These are phyloP conservation scores for Senna siamea DNA, from an alignment of 306 rosid genomes.

Conservation along the genomic window DNA sequence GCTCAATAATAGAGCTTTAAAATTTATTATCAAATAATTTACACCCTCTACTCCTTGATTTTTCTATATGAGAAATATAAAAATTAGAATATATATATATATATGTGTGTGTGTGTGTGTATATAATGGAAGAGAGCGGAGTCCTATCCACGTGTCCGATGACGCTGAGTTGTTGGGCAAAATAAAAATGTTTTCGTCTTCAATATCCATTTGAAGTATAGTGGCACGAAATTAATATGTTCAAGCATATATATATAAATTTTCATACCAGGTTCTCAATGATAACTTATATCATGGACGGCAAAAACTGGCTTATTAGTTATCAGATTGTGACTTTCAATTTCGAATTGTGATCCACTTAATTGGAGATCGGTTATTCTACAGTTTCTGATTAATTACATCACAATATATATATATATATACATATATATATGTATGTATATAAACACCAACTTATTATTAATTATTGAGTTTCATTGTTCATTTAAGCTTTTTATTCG, in stretches of 20 bases:
- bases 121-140: neutral
- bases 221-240: neutral
- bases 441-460: too few relatives aligned
- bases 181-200: neutral
- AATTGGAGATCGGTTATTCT: neutral
- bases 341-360: neutral
- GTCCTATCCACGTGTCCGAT: neutral
- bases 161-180: neutral
- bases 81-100: neutral
- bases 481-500: neutral
- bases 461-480: too few relatives aligned
- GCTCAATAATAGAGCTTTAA: neutral
- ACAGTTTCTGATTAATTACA: neutral
- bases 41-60: neutral
- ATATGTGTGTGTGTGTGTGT: too few relatives aligned
- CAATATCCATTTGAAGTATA: neutral
- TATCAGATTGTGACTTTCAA: slow-evolving; percentile 11
- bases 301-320: slow-evolving; percentile 13
- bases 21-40: neutral
- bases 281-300: slow-evolving; percentile 1
- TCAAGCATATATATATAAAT: neutral
- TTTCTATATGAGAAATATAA: neutral
- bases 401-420: neutral
- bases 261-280: neutral
- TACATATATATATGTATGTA: too few relatives aligned